Evolutionary conservation across 2,329 filamentous ascomycete species (phyloP), one percentile per base, ranked within the genome.

Genomic region (Fusarium nelsonii): DNA sequence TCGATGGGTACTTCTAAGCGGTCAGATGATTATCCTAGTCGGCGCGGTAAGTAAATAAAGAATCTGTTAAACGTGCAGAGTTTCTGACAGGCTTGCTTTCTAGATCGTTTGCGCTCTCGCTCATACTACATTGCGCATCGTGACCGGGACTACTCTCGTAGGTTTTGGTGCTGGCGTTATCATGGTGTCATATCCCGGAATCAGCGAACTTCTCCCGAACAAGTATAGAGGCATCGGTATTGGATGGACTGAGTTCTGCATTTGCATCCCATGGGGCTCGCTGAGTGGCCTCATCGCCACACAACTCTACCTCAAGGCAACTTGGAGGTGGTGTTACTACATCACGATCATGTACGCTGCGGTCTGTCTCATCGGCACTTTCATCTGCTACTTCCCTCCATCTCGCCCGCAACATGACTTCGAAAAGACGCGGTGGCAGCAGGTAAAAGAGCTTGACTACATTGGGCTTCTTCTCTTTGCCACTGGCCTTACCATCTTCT

Each of bases 241-340:
- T 8, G 57, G 41, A 1, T 62, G 57, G 57, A 62, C 58, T 1
- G 58, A 62, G 8, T 62, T 62, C 15, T 61, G 57, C 23, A 62
- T 62, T 39, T 23, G n/a, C 2, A 54, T 62, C 1, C 58, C 57
- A 3, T 62, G 57, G 58, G 58, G 58, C 0, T 61, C 57, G 1
- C 4, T 62, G 0, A 33, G 20, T 10, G 58, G 57, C 12, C 36
- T 62, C 6, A 62, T 62, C 6, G 58, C 58, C 11, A 62, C 57
- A 2, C 28, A 62, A 2, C 39, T 62, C 5, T 61, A 62, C 4
- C 57, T 62, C 23, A 54, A 62, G 8, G 46, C 45, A 23, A 45
- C 37, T 1, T 62, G 58, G 57, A 41, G 58, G 40, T 62, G 58
- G 57, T 62, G 58, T 8, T 62, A 62, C 14, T 62, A 62, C 16